Percentiles rank a stretch among this genome's conserved stretches.
phyloP scores from a whole-genome alignment of 1,284 basidiomycete genomes.

The Irpex lacteus region DNA sequence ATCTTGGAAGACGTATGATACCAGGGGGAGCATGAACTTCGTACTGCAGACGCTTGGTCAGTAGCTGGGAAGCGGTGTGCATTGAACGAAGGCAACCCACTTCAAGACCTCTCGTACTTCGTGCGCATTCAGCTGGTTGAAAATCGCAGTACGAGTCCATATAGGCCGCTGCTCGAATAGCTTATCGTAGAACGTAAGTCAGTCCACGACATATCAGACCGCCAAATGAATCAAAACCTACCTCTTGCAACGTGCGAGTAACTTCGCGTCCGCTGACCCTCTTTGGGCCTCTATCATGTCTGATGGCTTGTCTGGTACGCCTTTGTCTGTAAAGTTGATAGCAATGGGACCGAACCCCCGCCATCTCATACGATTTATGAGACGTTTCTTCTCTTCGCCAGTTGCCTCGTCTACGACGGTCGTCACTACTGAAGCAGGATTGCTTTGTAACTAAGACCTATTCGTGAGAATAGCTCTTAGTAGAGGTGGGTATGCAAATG shows the following conservation, averaged over 20 bases:
- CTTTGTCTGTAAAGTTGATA: conserved; percentile 63
- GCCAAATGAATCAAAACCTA: conserved; percentile 26
- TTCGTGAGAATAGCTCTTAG: neutral
- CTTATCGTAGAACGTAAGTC: conserved; percentile 31
- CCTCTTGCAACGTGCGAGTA: conserved; percentile 63
- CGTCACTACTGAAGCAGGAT: conserved; percentile 66
- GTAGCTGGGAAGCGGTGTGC: conserved; percentile 1
- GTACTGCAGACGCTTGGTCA: conserved; percentile 43
- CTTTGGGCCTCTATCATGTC: conserved; percentile 54
- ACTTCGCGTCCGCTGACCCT: conserved; percentile 52
- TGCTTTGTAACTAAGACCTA: conserved; percentile 61
- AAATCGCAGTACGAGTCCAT: conserved; percentile 84
- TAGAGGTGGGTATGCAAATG: neutral
- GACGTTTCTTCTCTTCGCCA: conserved; percentile 76
- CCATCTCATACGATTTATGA: conserved; percentile 79
- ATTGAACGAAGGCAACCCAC: conserved; percentile 36
- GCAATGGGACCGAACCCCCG: conserved; percentile 73
- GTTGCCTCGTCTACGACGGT: conserved; percentile 68
- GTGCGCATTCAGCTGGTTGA: conserved; percentile 75
- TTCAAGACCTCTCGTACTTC: conserved; percentile 73
- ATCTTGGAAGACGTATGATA: conserved; percentile 88
- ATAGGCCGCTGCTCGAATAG: conserved; percentile 74
- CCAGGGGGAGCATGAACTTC: conserved; percentile 65
- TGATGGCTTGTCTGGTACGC: conserved; percentile 67
- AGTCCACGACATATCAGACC: no score